Conservation (phyloP, 2,329 filamentous ascomycete genomes). For the Thelonectria rubi region DNA sequence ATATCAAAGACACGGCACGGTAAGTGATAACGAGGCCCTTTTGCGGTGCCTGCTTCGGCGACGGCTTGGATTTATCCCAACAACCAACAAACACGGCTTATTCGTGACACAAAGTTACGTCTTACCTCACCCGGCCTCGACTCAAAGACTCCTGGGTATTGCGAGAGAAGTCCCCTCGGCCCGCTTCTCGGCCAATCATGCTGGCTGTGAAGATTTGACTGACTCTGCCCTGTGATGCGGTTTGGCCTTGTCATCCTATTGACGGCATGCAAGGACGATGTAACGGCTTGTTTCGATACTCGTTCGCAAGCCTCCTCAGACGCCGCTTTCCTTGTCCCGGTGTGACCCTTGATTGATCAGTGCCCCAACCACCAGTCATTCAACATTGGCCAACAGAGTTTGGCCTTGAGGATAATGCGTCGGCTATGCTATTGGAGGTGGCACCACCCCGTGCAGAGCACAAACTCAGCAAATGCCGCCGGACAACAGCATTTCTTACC, state of each 20-base stretch:
- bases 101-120: slow-evolving; percentile 34
- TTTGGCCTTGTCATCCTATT: slow-evolving; percentile 22
- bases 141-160: slow-evolving; percentile 35
- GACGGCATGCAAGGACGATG: slow-evolving; percentile 18
- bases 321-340: slow-evolving; percentile 24
- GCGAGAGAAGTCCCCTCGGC: slow-evolving; percentile 33
- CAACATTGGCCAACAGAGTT: slow-evolving; percentile 25
- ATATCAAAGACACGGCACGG: slow-evolving; percentile 28
- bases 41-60: slow-evolving; percentile 14
- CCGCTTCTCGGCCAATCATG: slow-evolving; percentile 28
- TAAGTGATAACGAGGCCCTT: slow-evolving; percentile 24
- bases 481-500: slow-evolving; percentile 25
- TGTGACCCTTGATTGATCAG: slow-evolving; percentile 22
- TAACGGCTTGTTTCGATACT: slow-evolving; percentile 25
- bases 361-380: slow-evolving; percentile 23
- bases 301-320: slow-evolving; percentile 29
- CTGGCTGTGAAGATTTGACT: slow-evolving; percentile 17
- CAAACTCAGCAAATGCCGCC: slow-evolving; percentile 28
- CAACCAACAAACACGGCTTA: slow-evolving; percentile 11
- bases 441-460: slow-evolving; percentile 23
- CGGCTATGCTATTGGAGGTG: slow-evolving; percentile 27
- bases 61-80: slow-evolving; percentile 20
- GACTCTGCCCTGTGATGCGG: slow-evolving; percentile 22
- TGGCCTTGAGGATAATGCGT: slow-evolving; percentile 21
- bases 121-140: slow-evolving; percentile 24